Conservation (phyloP, 441 rosid genomes). For the Erodium chrysanthum region DNA sequence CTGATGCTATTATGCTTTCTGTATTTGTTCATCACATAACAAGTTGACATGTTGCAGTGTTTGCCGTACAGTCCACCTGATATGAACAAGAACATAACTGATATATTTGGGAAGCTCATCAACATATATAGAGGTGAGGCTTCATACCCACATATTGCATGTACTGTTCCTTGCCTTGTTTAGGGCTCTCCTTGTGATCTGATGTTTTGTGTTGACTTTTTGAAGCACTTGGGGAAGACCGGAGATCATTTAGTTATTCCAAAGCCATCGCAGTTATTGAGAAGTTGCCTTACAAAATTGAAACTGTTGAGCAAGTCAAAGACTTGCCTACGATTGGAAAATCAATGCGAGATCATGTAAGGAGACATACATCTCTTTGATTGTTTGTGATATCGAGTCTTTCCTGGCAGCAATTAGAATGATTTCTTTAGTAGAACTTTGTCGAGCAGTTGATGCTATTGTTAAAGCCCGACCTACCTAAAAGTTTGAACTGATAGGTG, state of each 20-base stretch:
- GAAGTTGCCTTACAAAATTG: conserved; percentile 73
- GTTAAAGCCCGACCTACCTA: too few relatives aligned
- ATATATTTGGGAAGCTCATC: conserved; percentile 79
- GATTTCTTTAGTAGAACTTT: not conserved
- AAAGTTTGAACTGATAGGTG: too few relatives aligned
- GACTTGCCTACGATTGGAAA: conserved; percentile 83
- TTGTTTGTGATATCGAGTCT: too few relatives aligned
- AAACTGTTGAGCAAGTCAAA: conserved; percentile 73
- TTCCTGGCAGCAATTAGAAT: not conserved
- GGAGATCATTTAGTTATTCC: conserved; percentile 87
- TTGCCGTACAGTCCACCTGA: conserved; percentile 61
- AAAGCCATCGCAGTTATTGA: conserved; percentile 82
- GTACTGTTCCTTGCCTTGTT: conserved; percentile 1
- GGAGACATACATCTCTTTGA: conserved; percentile 21
- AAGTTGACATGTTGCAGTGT: conserved; percentile 24
- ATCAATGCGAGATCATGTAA: conserved; percentile 86
- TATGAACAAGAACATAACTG: conserved; percentile 67
- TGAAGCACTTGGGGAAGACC: conserved; percentile 85
- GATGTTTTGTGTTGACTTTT: conserved; percentile 20
- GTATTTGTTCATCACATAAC: conserved; percentile 13
- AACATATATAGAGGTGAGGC: conserved; percentile 72
- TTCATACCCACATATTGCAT: conserved; percentile 6
- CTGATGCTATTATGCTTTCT: conserved; percentile 1
- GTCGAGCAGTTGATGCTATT: not conserved
- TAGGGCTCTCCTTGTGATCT: conserved; percentile 6